Conservation (phyloP, 257 asterid genomes). For the Solanum chiquidenum region DNA sequence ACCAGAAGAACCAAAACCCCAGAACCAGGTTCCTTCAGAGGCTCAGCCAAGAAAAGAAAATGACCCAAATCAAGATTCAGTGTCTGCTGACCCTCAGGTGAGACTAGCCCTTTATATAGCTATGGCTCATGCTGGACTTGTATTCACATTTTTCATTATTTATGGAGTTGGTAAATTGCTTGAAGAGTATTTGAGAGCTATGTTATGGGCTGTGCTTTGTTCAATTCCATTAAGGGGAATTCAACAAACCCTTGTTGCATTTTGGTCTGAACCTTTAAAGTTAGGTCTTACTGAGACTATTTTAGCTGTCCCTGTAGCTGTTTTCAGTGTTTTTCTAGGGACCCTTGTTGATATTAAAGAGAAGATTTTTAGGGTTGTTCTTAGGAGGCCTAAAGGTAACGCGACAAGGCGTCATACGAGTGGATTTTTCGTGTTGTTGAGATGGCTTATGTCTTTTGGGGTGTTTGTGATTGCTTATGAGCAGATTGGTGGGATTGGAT, state of each 20-base stretch:
- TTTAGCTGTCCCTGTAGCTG: conserved; percentile 72
- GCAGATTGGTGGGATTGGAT: conserved; percentile 51
- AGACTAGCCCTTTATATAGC: conserved; percentile 90
- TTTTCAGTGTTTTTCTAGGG: conserved; percentile 64
- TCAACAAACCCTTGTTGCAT: conserved; percentile 70
- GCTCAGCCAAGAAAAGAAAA: not conserved
- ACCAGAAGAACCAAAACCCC: conserved; percentile 38
- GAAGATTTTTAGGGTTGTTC: conserved; percentile 25
- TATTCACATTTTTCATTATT: conserved; percentile 49
- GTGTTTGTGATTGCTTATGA: conserved; percentile 77
- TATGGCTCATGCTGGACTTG: conserved; percentile 94
- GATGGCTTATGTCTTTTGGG: conserved; percentile 89
- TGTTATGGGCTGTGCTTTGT: conserved; percentile 88
- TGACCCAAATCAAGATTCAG: conserved; percentile 10
- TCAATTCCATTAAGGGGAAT: conserved; percentile 90
- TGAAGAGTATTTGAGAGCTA: conserved; percentile 71
- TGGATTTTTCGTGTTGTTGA: conserved; percentile 55
- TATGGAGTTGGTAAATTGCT: conserved; percentile 71
- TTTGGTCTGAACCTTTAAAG: conserved; percentile 82
- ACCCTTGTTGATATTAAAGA: conserved; percentile 73
- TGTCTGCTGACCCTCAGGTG: conserved; percentile 77
- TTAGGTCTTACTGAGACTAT: conserved; percentile 86
- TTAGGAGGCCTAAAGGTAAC: conserved; percentile 31
- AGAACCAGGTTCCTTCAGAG: conserved; percentile 12
- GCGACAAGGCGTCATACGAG: conserved; percentile 39